phyloP scores from a whole-genome alignment of 1,284 basidiomycete genomes.

The Quambalaria eucalypti region DNA sequence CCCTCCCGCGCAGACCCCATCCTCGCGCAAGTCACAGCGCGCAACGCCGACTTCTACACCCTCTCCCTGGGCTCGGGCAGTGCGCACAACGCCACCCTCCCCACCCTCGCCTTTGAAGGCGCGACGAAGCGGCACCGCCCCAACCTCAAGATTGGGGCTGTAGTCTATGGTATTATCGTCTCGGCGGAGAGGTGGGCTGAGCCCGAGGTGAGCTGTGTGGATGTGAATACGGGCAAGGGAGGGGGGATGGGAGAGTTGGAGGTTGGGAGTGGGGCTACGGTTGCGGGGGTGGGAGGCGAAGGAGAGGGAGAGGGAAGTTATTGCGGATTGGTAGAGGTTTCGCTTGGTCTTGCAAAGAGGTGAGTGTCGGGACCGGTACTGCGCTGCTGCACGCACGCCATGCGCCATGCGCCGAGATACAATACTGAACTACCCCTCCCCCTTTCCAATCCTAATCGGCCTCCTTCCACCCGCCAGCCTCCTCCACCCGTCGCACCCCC shows the following conservation, averaged over 20 bases:
- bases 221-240: constrained; percentile 30
- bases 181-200: constrained; percentile 32
- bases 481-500: constrained; percentile 15
- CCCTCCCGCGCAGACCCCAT: constrained; percentile 30
- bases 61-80: constrained; percentile 23
- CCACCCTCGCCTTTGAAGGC: constrained; percentile 41
- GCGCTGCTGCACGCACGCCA: background rate
- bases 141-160: constrained; percentile 34
- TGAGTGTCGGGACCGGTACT: constrained; percentile 5
- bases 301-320: constrained; percentile 17
- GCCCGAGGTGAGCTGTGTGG: constrained; percentile 42
- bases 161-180: constrained; percentile 37
- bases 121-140: constrained; percentile 43
- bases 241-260: constrained; percentile 42
- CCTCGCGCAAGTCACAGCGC: constrained; percentile 36
- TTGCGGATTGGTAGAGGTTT: constrained; percentile 18
- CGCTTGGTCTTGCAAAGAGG: constrained; percentile 19
- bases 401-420: background rate
- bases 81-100: constrained; percentile 27
- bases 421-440: background rate
- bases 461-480: constrained; percentile 10
- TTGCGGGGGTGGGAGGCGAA: constrained; percentile 5
- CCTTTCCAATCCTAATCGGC: background rate
- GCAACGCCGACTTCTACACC: constrained; percentile 35
- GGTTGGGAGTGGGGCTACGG: constrained; percentile 13